phyloP scores from a whole-genome alignment of 2,329 filamentous ascomycete species.

The Alternaria sp. region DNA sequence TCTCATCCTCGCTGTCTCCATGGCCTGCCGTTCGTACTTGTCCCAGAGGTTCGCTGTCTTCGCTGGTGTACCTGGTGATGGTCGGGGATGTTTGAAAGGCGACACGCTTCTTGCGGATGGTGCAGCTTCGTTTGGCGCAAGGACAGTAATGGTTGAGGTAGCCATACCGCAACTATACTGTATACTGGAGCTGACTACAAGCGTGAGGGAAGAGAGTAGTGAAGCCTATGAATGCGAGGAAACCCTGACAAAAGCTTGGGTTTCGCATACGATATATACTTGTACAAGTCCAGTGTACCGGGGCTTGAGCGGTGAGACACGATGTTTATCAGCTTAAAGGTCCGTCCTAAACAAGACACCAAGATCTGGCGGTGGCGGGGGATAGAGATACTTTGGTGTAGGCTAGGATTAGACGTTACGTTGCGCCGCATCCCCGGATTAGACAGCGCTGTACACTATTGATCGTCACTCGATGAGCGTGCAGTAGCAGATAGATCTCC shows the following conservation, averaged over 20 bases:
- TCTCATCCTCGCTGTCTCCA: slow-evolving; percentile 43
- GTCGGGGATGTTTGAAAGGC: slow-evolving; percentile 39
- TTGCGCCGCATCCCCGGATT: slow-evolving; percentile 43
- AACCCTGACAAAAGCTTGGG: slow-evolving; percentile 41
- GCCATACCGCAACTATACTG: slow-evolving; percentile 17
- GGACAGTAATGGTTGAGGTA: slow-evolving; percentile 27
- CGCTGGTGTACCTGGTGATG: slow-evolving; percentile 38
- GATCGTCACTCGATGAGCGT: slow-evolving; percentile 31
- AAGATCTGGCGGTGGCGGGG: slow-evolving; percentile 35
- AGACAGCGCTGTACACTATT: slow-evolving; percentile 35
- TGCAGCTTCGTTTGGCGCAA: slow-evolving; percentile 32
- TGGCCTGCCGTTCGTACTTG: slow-evolving; percentile 44
- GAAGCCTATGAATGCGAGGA: slow-evolving; percentile 29
- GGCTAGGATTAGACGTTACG: slow-evolving; percentile 40
- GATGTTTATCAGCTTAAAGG: slow-evolving; percentile 42
- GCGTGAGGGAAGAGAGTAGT: slow-evolving; percentile 24
- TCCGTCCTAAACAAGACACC: slow-evolving; percentile 24
- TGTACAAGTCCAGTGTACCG: slow-evolving; percentile 36
- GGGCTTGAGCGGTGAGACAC: slow-evolving; percentile 46
- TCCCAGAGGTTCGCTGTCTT: slow-evolving; percentile 48
- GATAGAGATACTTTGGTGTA: slow-evolving; percentile 29
- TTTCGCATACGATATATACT: slow-evolving; percentile 45
- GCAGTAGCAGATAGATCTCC: slow-evolving; percentile 36
- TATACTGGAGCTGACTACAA: slow-evolving; percentile 19
- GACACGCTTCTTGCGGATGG: slow-evolving; percentile 37